Evolutionary conservation across 1,284 basidiomycete species (phyloP), one percentile per base, ranked within the genome.

Genomic region (Ceratobasidium sp.): DNA sequence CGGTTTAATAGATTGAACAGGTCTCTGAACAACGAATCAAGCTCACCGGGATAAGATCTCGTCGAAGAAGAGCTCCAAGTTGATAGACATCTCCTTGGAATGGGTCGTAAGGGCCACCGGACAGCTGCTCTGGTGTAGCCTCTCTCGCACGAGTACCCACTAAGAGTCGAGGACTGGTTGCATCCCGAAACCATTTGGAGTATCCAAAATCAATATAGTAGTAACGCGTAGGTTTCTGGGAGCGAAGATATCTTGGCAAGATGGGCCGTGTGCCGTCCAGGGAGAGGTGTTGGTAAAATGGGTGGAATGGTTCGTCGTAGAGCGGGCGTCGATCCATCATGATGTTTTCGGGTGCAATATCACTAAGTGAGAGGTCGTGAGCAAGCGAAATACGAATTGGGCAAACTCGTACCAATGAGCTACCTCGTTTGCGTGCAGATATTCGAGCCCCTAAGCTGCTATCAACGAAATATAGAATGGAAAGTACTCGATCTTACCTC

Each of bases 191-290:
- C 61, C 61, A 64, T 25, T 75, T 75, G 25, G 61, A 17, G 15
- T 75, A 75, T 1, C 71, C 71, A 37, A 75, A 75, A 37, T 75
- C 71, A 7, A 75, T 75, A n/a, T 64, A 75, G 37, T 65, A 75
- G 51, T 75, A 75, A 1, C 71, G 71, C 1, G 66, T 43, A 2
- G 44, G 44, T 25, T 32, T 51, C 11, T 75, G 46, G 15, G 61
- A 65, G 2, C 71, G 71, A 3, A 29, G 19, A 34, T 75, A 65
- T 40, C 43, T 32, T 1, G 59, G 59, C 40, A 2, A 40, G 13
- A 62, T 62, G 1, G 0, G 59, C 8, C 62, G 40, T 25, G 11
- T 22, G 11, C 43, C 62, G 8, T 65, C 44, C 7, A 65, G 29
- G 1, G 62, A 43, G 17, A 1, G 40, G 4, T 65, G 43, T 46